Conservation (phyloP, 2,329 filamentous ascomycete species). For the Clonostachys chloroleuca region DNA sequence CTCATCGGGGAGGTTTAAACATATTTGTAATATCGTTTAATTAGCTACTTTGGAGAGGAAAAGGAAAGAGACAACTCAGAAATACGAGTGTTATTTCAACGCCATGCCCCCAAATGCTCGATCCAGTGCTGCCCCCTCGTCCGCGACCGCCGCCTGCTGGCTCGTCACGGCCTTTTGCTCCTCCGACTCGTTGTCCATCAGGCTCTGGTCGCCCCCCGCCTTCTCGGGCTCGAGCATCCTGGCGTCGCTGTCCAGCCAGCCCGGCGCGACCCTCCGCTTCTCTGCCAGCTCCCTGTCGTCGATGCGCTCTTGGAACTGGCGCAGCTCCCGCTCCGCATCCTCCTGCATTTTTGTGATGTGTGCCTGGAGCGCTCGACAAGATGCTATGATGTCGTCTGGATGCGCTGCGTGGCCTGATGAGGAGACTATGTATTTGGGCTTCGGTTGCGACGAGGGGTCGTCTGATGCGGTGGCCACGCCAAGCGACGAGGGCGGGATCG, state of each 20-base stretch:
- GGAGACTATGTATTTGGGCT: conserved; percentile 72
- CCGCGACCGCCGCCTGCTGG: conserved; percentile 17
- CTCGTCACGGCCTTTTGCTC: conserved; percentile 15
- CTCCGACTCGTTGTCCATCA: conserved; percentile 8
- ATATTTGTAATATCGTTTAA: too few relatives aligned
- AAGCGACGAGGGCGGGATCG: conserved; percentile 56
- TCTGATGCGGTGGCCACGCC: conserved; percentile 28
- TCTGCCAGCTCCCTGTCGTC: conserved; percentile 66
- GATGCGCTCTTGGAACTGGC: conserved; percentile 65
- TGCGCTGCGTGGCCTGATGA: conserved; percentile 77
- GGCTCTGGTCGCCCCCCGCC: conserved; percentile 6
- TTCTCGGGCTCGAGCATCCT: conserved; percentile 65
- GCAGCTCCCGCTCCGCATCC: conserved; percentile 63
- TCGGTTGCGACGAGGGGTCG: conserved; percentile 29
- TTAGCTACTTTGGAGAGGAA: too few relatives aligned
- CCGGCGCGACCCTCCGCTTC: conserved; percentile 74
- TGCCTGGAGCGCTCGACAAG: conserved; percentile 72
- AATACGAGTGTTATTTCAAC: conserved; percentile 14
- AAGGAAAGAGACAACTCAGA: not conserved
- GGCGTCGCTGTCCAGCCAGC: conserved; percentile 74
- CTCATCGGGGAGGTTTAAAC: too few relatives aligned
- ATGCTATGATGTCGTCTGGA: conserved; percentile 78
- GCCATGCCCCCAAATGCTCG: conserved; percentile 49
- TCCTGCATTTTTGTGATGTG: conserved; percentile 68
- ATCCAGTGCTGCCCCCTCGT: conserved; percentile 53